Conservation (phyloP, 345 rosid species). For the Clarkia xantiana region DNA sequence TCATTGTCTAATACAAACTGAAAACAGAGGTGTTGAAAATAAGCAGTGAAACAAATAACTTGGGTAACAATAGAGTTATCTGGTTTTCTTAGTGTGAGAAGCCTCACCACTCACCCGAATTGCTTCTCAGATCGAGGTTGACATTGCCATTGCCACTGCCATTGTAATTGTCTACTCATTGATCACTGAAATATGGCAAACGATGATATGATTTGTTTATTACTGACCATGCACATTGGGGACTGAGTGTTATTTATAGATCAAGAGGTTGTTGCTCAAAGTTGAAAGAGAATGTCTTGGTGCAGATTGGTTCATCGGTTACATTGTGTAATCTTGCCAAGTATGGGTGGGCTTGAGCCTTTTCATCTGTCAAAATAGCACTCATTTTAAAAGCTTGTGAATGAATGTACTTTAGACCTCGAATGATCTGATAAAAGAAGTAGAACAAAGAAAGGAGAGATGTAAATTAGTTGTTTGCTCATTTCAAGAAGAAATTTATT, state of each 20-base stretch:
- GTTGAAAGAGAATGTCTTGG: constrained; percentile 61
- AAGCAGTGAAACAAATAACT: too few relatives aligned
- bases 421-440: constrained; percentile 84
- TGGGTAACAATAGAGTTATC: too few relatives aligned
- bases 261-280: constrained; percentile 70
- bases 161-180: too few relatives aligned
- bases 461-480: not conserved
- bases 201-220: not conserved
- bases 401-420: constrained; percentile 91
- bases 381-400: constrained; percentile 15
- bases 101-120: too few relatives aligned
- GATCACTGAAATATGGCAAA: too few relatives aligned
- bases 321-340: constrained; percentile 68
- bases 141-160: too few relatives aligned
- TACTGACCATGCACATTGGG: constrained; percentile 31
- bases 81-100: too few relatives aligned
- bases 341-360: constrained; percentile 80
- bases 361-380: constrained; percentile 50
- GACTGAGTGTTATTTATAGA: constrained; percentile 59
- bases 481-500: too few relatives aligned
- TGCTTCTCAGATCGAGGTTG: too few relatives aligned
- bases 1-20: too few relatives aligned
- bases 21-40: too few relatives aligned
- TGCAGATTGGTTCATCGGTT: constrained; percentile 84
- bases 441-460: constrained; percentile 33